Evolutionary conservation across 176 grass and related monocot species (phyloP).

Genomic region (Oryza rufipogon): DNA sequence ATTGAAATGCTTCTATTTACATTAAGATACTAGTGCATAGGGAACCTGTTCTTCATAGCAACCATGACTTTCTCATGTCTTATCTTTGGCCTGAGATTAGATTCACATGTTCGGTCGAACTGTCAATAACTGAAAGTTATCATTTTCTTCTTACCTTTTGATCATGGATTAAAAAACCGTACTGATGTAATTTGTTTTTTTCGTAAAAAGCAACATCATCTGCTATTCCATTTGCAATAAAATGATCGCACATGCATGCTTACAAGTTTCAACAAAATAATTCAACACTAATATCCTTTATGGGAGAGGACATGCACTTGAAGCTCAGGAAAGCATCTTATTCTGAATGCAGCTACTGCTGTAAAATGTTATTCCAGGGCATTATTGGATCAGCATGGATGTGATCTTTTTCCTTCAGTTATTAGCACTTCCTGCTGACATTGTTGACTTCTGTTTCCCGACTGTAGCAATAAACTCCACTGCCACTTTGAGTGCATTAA

Average conservation of each 20-base stretch:
- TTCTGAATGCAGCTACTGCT: slow-evolving; percentile 6
- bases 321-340: slow-evolving; percentile 1
- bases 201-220: neutral
- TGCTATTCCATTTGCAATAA: slow-evolving; percentile 15
- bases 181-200: neutral
- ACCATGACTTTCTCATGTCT: slow-evolving; percentile 12
- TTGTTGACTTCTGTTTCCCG: slow-evolving; percentile 46
- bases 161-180: neutral
- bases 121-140: neutral
- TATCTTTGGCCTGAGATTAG: neutral
- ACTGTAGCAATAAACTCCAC: slow-evolving; percentile 66
- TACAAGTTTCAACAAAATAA: neutral
- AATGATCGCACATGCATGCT: neutral
- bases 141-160: neutral
- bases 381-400: neutral
- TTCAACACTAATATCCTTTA: neutral
- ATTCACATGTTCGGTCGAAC: slow-evolving; percentile 1
- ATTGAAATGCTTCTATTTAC: neutral
- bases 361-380: neutral
- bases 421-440: slow-evolving; percentile 28
- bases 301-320: neutral
- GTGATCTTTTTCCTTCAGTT: slow-evolving; percentile 27
- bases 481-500: slow-evolving; percentile 78
- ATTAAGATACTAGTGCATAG: slow-evolving; percentile 22
- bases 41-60: neutral